Evolutionary conservation across 306 rosid genomes (phyloP).

Genomic region (Rosa lucieae): DNA sequence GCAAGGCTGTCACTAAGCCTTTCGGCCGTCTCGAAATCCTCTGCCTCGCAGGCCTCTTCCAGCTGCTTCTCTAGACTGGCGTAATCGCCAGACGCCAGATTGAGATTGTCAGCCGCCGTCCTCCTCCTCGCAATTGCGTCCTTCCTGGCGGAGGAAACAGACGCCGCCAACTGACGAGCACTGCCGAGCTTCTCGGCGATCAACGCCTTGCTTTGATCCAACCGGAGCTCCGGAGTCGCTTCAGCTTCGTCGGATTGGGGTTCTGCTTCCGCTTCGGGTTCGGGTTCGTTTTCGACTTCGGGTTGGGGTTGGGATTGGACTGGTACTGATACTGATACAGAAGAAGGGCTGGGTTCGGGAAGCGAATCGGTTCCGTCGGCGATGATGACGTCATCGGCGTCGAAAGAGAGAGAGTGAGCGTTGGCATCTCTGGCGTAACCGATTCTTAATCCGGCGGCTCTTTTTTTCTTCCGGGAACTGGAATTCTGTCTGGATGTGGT

Average conservation of each 20-base stretch:
- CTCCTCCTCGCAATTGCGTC: constrained; percentile 58
- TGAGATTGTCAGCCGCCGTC: constrained; percentile 40
- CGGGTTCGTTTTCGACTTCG: not conserved
- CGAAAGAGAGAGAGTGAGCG: constrained; percentile 10
- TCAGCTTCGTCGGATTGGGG: not conserved
- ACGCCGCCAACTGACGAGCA: constrained; percentile 46
- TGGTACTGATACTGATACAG: not conserved
- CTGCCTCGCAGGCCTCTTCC: constrained; percentile 79
- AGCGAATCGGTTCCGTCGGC: not conserved
- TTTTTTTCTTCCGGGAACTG: constrained; percentile 57
- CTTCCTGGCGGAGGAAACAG: constrained; percentile 58
- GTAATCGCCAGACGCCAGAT: constrained; percentile 39
- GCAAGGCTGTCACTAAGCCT: constrained; percentile 62
- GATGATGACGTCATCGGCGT: not conserved
- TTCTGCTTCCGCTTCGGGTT: not conserved
- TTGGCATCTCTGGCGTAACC: constrained; percentile 61
- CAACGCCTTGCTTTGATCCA: constrained; percentile 39
- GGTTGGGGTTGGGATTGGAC: not conserved
- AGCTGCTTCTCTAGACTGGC: constrained; percentile 61
- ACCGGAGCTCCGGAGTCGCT: constrained; percentile 34
- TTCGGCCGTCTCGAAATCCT: constrained; percentile 76
- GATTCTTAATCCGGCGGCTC: constrained; percentile 65
- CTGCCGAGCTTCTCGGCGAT: constrained; percentile 49
- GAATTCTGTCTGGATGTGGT: constrained; percentile 36
- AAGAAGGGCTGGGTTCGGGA: not conserved